Base-by-base conservation (phyloP, 257 asterid species). In the Lycium barbarum region DNA sequence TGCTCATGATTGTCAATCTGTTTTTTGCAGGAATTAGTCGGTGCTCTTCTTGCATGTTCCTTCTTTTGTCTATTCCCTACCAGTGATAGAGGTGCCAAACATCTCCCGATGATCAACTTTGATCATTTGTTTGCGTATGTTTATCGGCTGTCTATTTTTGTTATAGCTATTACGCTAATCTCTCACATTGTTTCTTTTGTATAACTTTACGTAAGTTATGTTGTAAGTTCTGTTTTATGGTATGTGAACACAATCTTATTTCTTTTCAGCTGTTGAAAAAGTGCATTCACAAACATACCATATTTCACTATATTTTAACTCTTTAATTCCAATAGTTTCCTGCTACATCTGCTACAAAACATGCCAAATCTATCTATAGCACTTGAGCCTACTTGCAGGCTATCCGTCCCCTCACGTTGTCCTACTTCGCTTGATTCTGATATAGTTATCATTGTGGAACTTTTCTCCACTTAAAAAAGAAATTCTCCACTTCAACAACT, bases 1-100 rank as follows among this genome's bases (percentile, higher is more conserved):
- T 86, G 85, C 85, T 67, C 84, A 45, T 74, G 18, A 49, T 66
- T 73, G 55, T 74, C 68, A 63, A 66, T 80, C 7, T 84, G 73
- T 65, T 83, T 10, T 74, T 87, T 90, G 86, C 97, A 96, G 99
- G 99, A 94, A 86, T 89, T 94, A 93, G 87, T 93, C 76, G 98
- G 95, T 70, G 96, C 98, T 84, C 93, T 94, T 85, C 94, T 96
- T 84, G 92, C 84, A 53, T 94, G 99, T 90, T 85, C 98, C 82
- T 92, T 94, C 84, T 96, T 96, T 90, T 93, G 97, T 91, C 89
- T 96, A 91, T 96, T 91, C 89, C 98, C 98, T 47, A 74, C 91
- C 84, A 85, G 86, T 85, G 70, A 88, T 86, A 90, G 99, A 92
- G 91, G 92, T 90, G 91, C 93, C 92, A 87, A 90, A 81, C 89